phyloP scores from a whole-genome alignment of 345 rosid genomes.

The Turnera subulata region DNA sequence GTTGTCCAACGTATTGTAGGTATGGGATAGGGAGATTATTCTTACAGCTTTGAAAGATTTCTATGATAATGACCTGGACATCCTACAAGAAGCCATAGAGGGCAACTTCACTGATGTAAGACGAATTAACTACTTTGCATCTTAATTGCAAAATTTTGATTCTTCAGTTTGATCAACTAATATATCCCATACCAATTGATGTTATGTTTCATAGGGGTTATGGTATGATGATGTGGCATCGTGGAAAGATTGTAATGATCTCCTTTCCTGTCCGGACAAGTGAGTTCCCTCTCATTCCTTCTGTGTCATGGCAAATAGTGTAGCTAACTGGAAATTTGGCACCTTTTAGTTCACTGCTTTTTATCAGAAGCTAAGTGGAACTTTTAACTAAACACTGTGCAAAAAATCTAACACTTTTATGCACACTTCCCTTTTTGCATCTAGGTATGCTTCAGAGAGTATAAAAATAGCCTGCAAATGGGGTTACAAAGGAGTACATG shows the following conservation, averaged over 20 bases:
- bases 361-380: too few relatives aligned
- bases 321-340: too few relatives aligned
- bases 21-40: slow-evolving; percentile 93
- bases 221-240: slow-evolving; percentile 72
- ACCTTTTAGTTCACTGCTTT: too few relatives aligned
- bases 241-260: slow-evolving; percentile 72
- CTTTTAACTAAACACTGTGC: too few relatives aligned
- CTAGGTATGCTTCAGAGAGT: slow-evolving; percentile 79
- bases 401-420: background rate
- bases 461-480: slow-evolving; percentile 83
- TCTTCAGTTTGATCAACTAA: background rate
- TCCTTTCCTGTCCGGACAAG: slow-evolving; percentile 66
- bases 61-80: slow-evolving; percentile 67
- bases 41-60: slow-evolving; percentile 67
- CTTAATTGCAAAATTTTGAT: background rate
- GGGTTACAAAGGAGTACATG: slow-evolving; percentile 69
- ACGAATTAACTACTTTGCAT: background rate
- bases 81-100: slow-evolving; percentile 60
- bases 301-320: too few relatives aligned
- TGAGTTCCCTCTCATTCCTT: slow-evolving; percentile 16
- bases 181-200: background rate
- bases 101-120: slow-evolving; percentile 73
- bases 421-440: background rate
- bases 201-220: slow-evolving; percentile 43
- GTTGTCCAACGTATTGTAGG: slow-evolving; percentile 67